Base-by-base conservation (phyloP, 169 alveolate species). In the Plasmodium knowlesi region DNA sequence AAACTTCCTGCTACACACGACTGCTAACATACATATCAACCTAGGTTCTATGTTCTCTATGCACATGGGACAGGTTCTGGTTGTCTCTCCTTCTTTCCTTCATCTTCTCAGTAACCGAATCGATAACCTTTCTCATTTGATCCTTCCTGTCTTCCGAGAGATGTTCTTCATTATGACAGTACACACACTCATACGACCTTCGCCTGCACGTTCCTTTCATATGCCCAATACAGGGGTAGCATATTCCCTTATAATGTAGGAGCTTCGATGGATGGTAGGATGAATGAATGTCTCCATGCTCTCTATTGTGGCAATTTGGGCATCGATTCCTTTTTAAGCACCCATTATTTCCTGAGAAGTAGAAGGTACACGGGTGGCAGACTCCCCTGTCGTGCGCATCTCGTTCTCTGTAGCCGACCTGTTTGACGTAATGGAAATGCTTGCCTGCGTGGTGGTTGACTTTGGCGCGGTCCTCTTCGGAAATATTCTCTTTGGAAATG, bases 111-210 rank as follows among this genome's bases (percentile, higher is more conserved):
- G 10, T 22, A 76, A 43, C 74, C 16, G 71, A 16, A 6, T 81
- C 88, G 32, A 67, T 67, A 3, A 67, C 37, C 22, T 67, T 67
- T 67, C 76, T 67, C 37, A 67, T 67, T 67, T 67, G 37, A 25
- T 28, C 76, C 14, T 81, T 54, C 39, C 61, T 50, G 39, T 6
- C 32, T 8, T 81, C 79, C 2, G 72, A 32, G 61, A 81, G 41
- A 28, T 81, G 88, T 16, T 81, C 88, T 25, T 81, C 78, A 53
- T 81, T 81, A 34, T 81, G 88, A 34, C 88, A 81, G 34, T 81
- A 50, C 9, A 81, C 39, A 53, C 88, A 81, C 28, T 81, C 78
- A 81, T 41, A 50, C 2, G 88, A 81, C 34, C 28, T 25, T 28
- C 74, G 61, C 25, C 41, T 81, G 71, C 88, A 81, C 19, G 41